phyloP scores from a whole-genome alignment of 1,284 basidiomycete species.

The Puccinia novopanici region DNA sequence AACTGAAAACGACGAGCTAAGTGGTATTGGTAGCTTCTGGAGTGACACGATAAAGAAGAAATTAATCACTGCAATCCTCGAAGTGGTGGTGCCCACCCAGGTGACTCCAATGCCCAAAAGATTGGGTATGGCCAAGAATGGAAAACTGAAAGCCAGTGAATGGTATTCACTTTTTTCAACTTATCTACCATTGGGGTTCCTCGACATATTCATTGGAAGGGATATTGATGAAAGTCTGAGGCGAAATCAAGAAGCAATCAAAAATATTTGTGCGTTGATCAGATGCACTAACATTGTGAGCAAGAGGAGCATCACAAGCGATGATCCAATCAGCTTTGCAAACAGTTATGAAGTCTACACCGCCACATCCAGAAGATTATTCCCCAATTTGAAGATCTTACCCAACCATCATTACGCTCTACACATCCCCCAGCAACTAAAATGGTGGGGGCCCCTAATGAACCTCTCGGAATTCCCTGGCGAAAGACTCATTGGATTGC shows the following conservation, averaged over 20 bases:
- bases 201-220: neutral
- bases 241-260: neutral
- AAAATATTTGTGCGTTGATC: neutral
- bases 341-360: too few relatives aligned
- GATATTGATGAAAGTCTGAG: neutral
- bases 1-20: neutral
- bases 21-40: neutral
- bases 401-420: too few relatives aligned
- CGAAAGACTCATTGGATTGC: too few relatives aligned
- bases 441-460: too few relatives aligned
- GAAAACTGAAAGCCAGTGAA: neutral
- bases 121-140: conserved; percentile 12
- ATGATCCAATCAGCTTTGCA: too few relatives aligned
- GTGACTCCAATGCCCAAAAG: neutral
- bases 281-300: neutral
- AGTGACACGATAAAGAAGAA: neutral
- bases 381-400: too few relatives aligned
- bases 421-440: too few relatives aligned
- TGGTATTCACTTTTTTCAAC: neutral
- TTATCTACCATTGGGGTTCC: neutral
- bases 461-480: too few relatives aligned
- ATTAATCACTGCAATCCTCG: neutral
- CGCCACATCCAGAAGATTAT: too few relatives aligned
- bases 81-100: conserved; percentile 17
- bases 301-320: too few relatives aligned